Conservation (phyloP, 371 early-diverging fungal species). For the Catenaria anguillulae region DNA sequence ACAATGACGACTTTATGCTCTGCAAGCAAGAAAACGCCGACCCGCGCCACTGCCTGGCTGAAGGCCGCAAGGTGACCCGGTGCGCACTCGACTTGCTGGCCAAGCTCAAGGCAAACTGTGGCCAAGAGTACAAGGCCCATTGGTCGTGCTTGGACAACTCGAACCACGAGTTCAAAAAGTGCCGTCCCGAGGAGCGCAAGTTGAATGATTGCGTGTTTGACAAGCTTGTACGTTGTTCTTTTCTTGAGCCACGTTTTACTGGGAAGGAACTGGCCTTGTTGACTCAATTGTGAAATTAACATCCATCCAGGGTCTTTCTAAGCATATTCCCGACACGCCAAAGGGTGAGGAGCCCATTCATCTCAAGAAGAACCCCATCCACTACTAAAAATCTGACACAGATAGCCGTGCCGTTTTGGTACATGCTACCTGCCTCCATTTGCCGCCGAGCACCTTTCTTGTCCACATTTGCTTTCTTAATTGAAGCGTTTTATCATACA, state of each 20-base stretch:
- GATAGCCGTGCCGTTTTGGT: too few relatives aligned
- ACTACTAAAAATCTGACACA: constrained; percentile 22
- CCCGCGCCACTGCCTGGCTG: constrained; percentile 77
- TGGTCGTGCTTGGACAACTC: constrained; percentile 84
- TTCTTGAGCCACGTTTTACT: too few relatives aligned
- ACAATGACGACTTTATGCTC: constrained; percentile 89
- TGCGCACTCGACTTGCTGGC: constrained; percentile 67
- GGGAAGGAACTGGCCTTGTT: background rate
- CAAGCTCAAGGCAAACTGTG: constrained; percentile 67
- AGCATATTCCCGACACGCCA: constrained; percentile 28
- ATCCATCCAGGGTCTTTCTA: constrained; percentile 15
- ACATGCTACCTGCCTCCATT: too few relatives aligned
- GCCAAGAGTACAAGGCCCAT: constrained; percentile 68
- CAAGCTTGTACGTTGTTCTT: constrained; percentile 50
- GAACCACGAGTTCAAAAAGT: constrained; percentile 70
- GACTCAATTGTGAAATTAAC: background rate
- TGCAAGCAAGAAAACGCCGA: constrained; percentile 84
- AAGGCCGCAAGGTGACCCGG: constrained; percentile 89
- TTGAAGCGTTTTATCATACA: too few relatives aligned
- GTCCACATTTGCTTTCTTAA: too few relatives aligned
- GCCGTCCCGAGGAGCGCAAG: constrained; percentile 61
- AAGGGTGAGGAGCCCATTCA: constrained; percentile 51
- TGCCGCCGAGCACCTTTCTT: too few relatives aligned
- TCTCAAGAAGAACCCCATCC: constrained; percentile 53
- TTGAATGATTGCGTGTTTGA: constrained; percentile 84